phyloP scores from a whole-genome alignment of 2,329 filamentous ascomycete genomes.

The Claviceps fusiformis region DNA sequence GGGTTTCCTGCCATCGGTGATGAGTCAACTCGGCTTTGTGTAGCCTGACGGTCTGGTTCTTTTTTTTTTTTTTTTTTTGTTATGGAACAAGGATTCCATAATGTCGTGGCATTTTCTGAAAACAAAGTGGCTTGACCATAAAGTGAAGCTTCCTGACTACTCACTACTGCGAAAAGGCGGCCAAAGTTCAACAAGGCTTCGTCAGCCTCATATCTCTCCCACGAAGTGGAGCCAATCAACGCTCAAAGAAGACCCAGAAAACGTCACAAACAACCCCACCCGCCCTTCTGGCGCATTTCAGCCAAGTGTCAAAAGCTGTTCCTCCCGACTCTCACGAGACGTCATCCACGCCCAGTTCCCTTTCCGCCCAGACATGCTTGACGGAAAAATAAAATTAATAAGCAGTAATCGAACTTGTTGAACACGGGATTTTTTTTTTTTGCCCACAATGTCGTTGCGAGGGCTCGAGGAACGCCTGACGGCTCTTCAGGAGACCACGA shows the following conservation, averaged over 20 bases:
- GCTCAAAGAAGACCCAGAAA: neutral
- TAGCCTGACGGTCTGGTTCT: neutral
- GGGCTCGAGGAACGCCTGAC: constrained; percentile 46
- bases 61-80: too few relatives aligned
- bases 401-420: too few relatives aligned
- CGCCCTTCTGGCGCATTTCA: neutral
- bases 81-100: too few relatives aligned
- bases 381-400: too few relatives aligned
- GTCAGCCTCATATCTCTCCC: neutral
- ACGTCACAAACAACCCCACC: neutral
- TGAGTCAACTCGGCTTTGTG: neutral
- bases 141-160: neutral
- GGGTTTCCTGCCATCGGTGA: neutral
- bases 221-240: neutral
- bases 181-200: neutral
- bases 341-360: neutral
- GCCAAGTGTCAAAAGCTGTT: constrained; percentile 1
- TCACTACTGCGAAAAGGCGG: too few relatives aligned
- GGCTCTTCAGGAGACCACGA: constrained; percentile 46
- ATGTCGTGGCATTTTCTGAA: neutral
- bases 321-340: neutral
- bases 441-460: constrained; percentile 38
- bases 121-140: neutral
- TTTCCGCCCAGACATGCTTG: too few relatives aligned
- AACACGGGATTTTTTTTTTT: too few relatives aligned